Conservation (phyloP, 2,329 filamentous ascomycete species). For the Penicillium sp. region DNA sequence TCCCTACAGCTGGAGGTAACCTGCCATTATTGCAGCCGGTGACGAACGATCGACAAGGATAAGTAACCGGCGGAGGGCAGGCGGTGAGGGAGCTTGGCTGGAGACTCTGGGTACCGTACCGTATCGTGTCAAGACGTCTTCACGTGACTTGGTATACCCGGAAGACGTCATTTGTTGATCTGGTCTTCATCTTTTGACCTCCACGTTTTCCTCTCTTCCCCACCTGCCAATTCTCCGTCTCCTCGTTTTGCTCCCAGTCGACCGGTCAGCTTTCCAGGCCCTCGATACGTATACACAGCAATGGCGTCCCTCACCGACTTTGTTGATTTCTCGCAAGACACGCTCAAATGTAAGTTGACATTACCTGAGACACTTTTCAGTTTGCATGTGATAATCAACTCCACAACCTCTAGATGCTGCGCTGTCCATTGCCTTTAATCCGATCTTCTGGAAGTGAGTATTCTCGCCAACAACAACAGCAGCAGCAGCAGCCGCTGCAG, state of each 20-base stretch:
- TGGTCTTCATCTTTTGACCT: neutral
- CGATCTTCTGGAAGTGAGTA: slow-evolving; percentile 98
- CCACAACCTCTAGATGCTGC: slow-evolving; percentile 68
- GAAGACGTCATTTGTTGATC: slow-evolving; percentile 4
- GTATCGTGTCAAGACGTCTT: neutral
- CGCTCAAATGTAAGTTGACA: slow-evolving; percentile 63
- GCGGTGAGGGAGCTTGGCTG: slow-evolving; percentile 16
- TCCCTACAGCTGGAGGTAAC: neutral
- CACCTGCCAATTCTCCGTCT: neutral
- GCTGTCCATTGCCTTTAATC: slow-evolving; percentile 87
- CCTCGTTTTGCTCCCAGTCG: slow-evolving; percentile 17
- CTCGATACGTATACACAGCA: slow-evolving; percentile 9
- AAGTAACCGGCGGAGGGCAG: slow-evolving; percentile 1
- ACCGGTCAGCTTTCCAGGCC: slow-evolving; percentile 9
- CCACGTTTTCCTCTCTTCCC: slow-evolving; percentile 10
- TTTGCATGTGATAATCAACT: slow-evolving; percentile 37
- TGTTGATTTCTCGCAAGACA: slow-evolving; percentile 70
- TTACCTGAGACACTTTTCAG: neutral
- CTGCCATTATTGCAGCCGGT: neutral
- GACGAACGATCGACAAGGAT: neutral
- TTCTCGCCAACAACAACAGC: slow-evolving; percentile 8
- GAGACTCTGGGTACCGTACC: neutral
- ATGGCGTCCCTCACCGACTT: slow-evolving; percentile 45
- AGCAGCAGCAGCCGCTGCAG: no score
- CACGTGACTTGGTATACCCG: slow-evolving; percentile 1